Conservation (phyloP, 768 basidiomycete species). For the Tricholomella constricta region DNA sequence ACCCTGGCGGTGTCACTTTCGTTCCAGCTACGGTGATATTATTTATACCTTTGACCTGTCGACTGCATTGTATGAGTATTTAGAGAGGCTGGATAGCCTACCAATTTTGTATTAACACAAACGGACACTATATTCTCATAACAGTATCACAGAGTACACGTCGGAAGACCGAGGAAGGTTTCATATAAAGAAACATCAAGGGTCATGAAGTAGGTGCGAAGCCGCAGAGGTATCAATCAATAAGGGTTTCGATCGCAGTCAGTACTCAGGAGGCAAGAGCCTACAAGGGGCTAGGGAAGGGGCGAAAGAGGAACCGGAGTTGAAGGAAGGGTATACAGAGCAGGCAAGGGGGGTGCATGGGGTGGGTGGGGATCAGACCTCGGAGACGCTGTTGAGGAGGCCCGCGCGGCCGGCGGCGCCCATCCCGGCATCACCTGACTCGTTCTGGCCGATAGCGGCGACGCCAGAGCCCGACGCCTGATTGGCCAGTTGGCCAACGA, state of each 20-base stretch:
- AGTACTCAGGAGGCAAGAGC: too few species aligned
- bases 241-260: neutral
- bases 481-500: constrained; percentile 50
- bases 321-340: constrained; percentile 2
- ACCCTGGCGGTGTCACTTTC: neutral
- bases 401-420: constrained; percentile 51
- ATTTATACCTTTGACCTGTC: neutral
- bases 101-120: neutral
- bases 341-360: neutral
- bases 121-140: neutral
- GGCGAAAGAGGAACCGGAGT: too few species aligned
- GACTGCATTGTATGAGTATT: neutral
- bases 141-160: neutral
- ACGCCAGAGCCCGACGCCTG: constrained; percentile 30
- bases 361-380: constrained; percentile 33
- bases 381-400: constrained; percentile 52
- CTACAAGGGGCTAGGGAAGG: too few species aligned
- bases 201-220: constrained; percentile 1
- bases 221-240: constrained; percentile 5
- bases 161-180: neutral
- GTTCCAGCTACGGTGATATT: neutral
- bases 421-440: constrained; percentile 40
- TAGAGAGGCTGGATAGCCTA: neutral
- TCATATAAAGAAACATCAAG: neutral
- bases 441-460: constrained; percentile 32